These are phyloP conservation scores for Suillus subalutaceus DNA, from an alignment of 768 basidiomycete species.

Conservation along the genomic window DNA sequence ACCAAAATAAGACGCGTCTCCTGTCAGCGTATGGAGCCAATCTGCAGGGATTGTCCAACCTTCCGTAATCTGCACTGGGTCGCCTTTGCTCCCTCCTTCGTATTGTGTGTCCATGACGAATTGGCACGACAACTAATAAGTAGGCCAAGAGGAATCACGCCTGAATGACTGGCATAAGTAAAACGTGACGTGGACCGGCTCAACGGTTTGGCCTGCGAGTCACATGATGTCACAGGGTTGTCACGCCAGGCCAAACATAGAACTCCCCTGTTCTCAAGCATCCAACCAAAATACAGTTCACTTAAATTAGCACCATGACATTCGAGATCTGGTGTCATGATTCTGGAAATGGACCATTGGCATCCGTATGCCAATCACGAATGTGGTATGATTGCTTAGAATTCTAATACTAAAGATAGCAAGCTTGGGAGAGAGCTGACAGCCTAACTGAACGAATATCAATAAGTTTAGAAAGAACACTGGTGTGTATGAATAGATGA, in stretches of 20 bases:
- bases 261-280: background rate
- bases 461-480: slow-evolving; percentile 12
- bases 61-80: slow-evolving; percentile 63
- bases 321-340: background rate
- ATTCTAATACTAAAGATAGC: slow-evolving; percentile 18
- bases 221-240: background rate
- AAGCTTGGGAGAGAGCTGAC: slow-evolving; percentile 14
- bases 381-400: background rate
- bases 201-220: background rate
- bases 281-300: background rate
- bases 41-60: slow-evolving; percentile 44
- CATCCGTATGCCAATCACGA: background rate
- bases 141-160: background rate
- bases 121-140: background rate
- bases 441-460: slow-evolving; percentile 11
- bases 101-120: slow-evolving; percentile 22
- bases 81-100: slow-evolving; percentile 36
- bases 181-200: background rate
- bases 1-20: slow-evolving; percentile 11
- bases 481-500: background rate
- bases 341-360: background rate
- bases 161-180: background rate
- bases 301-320: background rate
- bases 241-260: background rate
- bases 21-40: slow-evolving; percentile 5